A percentile compares a stretch with the other conserved stretches of the same genome.
phyloP scores from a whole-genome alignment of 139 green algal species.

The Ettlia oleoabundans region DNA sequence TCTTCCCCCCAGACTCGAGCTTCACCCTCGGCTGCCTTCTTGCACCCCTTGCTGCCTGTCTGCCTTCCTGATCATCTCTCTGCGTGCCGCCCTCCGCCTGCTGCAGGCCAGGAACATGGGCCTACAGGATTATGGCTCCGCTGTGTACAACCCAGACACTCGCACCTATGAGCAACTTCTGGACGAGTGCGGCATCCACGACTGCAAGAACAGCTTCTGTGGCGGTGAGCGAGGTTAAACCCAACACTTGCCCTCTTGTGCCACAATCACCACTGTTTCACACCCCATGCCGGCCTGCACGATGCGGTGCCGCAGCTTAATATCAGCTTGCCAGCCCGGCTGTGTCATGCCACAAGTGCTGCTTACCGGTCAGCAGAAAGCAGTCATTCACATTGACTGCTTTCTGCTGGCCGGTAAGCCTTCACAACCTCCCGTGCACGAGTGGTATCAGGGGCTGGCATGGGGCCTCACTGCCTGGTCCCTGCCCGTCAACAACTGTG shows the following conservation, averaged over 20 bases:
- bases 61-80: background rate
- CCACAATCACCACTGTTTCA: background rate
- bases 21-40: too few species aligned
- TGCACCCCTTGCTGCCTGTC: background rate
- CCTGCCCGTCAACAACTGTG: too few species aligned
- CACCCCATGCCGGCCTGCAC: background rate
- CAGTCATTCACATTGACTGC: too few species aligned
- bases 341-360: too few species aligned
- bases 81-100: background rate
- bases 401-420: background rate
- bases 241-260: background rate
- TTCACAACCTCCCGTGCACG: background rate
- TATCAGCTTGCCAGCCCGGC: too few species aligned
- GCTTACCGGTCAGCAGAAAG: background rate
- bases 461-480: background rate
- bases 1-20: background rate
- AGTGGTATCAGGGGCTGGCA: too few species aligned
- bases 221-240: background rate
- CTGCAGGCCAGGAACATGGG: background rate
- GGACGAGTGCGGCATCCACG: background rate
- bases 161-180: background rate
- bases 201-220: conserved; percentile 23
- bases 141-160: background rate
- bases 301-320: too few species aligned
- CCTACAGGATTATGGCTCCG: background rate